Percentiles rank a stretch among this genome's conserved stretches.
Conservation (phyloP, 768 basidiomycete genomes). For the Pleurotus ostreatus region DNA sequence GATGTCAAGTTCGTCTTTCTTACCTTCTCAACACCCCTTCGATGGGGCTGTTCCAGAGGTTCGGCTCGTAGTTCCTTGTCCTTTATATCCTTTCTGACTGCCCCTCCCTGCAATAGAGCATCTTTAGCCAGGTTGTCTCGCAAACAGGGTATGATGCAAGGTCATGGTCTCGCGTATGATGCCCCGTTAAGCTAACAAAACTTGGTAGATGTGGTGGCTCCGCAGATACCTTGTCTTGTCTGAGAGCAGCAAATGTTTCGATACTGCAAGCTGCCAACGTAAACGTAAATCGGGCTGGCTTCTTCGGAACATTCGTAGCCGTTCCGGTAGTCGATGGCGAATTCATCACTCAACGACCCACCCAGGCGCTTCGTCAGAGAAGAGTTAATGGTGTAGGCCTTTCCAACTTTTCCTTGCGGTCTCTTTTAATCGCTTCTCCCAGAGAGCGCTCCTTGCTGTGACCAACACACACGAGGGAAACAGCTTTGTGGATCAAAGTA, state of each 20-base stretch:
- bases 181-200: not conserved
- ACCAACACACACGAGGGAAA: conserved; percentile 24
- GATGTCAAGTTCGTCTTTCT: conserved; percentile 24
- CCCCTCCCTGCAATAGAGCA: too few species aligned
- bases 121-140: not conserved
- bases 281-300: conserved; percentile 16
- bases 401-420: not conserved
- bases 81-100: too few species aligned
- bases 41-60: conserved; percentile 20
- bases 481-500: conserved; percentile 15
- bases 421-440: not conserved
- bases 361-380: not conserved
- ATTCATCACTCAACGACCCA: conserved; percentile 18
- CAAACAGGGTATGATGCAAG: not conserved
- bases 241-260: conserved; percentile 13
- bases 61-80: too few species aligned
- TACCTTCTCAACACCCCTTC: conserved; percentile 26
- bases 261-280: conserved; percentile 21
- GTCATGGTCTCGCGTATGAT: not conserved
- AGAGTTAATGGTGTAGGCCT: not conserved
- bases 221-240: conserved; percentile 7
- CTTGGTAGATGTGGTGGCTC: conserved; percentile 13
- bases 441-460: conserved; percentile 17
- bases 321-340: conserved; percentile 29
- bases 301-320: conserved; percentile 23